These are phyloP conservation scores for Pythium grandisporangium DNA, from an alignment of 352 stramenopile species.

Conservation along the genomic window DNA sequence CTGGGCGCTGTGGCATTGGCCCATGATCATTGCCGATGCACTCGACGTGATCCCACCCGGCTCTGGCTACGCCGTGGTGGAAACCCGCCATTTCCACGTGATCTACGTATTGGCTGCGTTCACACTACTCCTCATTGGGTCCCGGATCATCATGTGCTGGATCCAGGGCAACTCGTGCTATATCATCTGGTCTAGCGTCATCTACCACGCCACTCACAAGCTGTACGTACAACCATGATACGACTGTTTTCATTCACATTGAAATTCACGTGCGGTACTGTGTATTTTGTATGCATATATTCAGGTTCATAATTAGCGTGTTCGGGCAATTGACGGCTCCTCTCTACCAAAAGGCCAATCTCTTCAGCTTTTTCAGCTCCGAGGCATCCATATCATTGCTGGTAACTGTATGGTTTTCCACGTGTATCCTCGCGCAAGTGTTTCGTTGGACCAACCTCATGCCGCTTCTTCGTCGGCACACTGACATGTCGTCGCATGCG, in stretches of 20 bases:
- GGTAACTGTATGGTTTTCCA: slow-evolving; percentile 85
- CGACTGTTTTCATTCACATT: no score
- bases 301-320: slow-evolving; percentile 83
- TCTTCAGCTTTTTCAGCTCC: slow-evolving; percentile 85
- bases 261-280: no score
- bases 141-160: slow-evolving; percentile 88
- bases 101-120: slow-evolving; percentile 74
- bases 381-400: slow-evolving; percentile 75
- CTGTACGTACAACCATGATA: slow-evolving; percentile 80
- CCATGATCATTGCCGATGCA: slow-evolving; percentile 85
- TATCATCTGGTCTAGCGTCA: slow-evolving; percentile 82
- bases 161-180: slow-evolving; percentile 85
- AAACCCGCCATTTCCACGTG: slow-evolving; percentile 70
- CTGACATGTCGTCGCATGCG: no score
- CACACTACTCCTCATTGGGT: slow-evolving; percentile 70
- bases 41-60: slow-evolving; percentile 57
- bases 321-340: slow-evolving; percentile 81
- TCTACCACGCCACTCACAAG: slow-evolving; percentile 83
- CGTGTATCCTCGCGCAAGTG: slow-evolving; percentile 83
- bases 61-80: slow-evolving; percentile 69
- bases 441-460: slow-evolving; percentile 78
- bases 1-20: slow-evolving; percentile 83
- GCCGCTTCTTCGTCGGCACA: no score
- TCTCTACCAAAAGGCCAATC: slow-evolving; percentile 67
- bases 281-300: not conserved